Percentiles rank a stretch among this genome's conserved stretches.
These are phyloP conservation scores for Metarhizium humberi DNA, from an alignment of 2,329 filamentous ascomycete genomes.

Conservation along the genomic window DNA sequence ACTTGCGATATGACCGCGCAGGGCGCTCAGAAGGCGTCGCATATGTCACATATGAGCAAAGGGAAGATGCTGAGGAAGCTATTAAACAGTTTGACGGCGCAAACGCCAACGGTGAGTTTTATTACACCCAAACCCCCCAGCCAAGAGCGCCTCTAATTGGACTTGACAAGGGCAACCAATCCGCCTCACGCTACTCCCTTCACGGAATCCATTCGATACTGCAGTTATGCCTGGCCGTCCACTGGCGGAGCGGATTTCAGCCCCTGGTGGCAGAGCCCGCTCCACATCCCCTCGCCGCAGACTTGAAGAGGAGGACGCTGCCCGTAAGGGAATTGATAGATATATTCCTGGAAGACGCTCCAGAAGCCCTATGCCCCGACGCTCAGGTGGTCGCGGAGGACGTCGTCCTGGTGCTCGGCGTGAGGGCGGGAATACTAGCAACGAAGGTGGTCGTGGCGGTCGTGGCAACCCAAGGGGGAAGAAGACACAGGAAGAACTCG, in stretches of 20 bases:
- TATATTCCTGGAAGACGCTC: slow-evolving; percentile 60
- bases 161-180: slow-evolving; percentile 63
- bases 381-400: slow-evolving; percentile 41
- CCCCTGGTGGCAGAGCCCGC: slow-evolving; percentile 48
- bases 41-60: slow-evolving; percentile 68
- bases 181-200: slow-evolving; percentile 55
- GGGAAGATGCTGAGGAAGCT: slow-evolving; percentile 63
- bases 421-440: slow-evolving; percentile 24
- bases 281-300: slow-evolving; percentile 44
- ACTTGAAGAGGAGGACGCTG: slow-evolving; percentile 45
- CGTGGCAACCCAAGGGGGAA: slow-evolving; percentile 49
- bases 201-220: slow-evolving; percentile 48
- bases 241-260: slow-evolving; percentile 52
- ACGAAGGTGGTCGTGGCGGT: slow-evolving; percentile 23
- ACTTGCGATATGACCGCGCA: slow-evolving; percentile 75
- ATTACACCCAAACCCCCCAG: neutral
- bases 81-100: slow-evolving; percentile 78
- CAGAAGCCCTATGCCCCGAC: slow-evolving; percentile 49
- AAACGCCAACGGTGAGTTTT: slow-evolving; percentile 63
- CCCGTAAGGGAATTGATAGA: slow-evolving; percentile 63
- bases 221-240: slow-evolving; percentile 46
- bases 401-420: slow-evolving; percentile 41
- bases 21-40: slow-evolving; percentile 81
- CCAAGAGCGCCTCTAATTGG: neutral
- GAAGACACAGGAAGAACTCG: slow-evolving; percentile 86